Evolutionary conservation across 2,329 filamentous ascomycete species (phyloP), one percentile per base, ranked within the genome.

Genomic region (Sporothrix pallida): DNA sequence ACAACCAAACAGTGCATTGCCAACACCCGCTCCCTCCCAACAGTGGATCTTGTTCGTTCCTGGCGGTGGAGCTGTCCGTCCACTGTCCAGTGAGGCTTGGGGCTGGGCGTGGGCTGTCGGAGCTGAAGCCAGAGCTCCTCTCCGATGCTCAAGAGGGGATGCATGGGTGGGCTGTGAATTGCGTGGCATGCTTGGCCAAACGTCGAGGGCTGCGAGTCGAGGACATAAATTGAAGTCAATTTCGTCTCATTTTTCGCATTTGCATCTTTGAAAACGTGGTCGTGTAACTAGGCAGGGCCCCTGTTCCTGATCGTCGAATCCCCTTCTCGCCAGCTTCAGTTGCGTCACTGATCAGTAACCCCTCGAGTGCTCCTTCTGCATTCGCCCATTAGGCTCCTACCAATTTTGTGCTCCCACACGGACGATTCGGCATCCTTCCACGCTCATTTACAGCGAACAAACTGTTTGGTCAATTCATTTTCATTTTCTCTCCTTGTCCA

Each of bases 61-160:
- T 26, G 20, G 8, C 52, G 48, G 62, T 46, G 42, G 42, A 46
- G 42, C 42, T 67, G 31, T 37, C 7, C 31, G 7, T 7, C 31
- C 31, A 37, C 31, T 37, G 42, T 23, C 62, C 62, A 67, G 62
- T 48, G 62, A 67, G 62, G 65, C 65, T 52, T 68, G 65, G 65
- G 48, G 37, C 60, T 23, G 65, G 44, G 63, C 20, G 17, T 67
- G 42, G 62, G 42, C 46, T 15, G 42, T 48, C 42, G 44, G 42
- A 67, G 63, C 63, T 67, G 44, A 20, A 15, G 26, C 12, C 4
- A 37, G 31, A 37, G 31, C 31, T 37, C 54, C 54, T 58, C 54
- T 58, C 37, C 10, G 60, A 31, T 63, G 4, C 17, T 20, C n/a
- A 6, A 26, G 46, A 67, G 10, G 15, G 20, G 17, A 67, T 26